Evolutionary conservation across 2,329 filamentous ascomycete genomes (phyloP), one percentile per base, ranked within the genome.

Genomic region (Aspergillus japonicus): DNA sequence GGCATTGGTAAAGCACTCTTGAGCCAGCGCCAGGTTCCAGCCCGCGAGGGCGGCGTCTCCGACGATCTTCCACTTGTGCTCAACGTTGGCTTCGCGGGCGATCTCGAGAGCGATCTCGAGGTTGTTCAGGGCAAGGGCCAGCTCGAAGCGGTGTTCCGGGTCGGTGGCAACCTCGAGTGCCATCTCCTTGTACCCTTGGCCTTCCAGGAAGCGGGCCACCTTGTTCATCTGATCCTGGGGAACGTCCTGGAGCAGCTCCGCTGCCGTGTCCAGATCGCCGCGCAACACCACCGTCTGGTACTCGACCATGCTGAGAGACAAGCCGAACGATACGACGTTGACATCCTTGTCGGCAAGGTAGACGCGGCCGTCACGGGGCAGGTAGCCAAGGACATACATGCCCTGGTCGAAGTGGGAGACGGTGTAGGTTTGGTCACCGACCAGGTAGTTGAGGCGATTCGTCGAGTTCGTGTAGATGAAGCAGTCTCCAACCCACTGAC

Each of bases 391-490:
- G 26, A 96, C 85, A 77, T 98, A 99, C 88, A 96, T 92, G 26
- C 92, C 87, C 74, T 93, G 89, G 77, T 99, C 95, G 71, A 97
- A 98, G 79, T 98, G 94, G 12, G 93, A 95, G 66, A 99, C 90
- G 3, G 94, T 97, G 82, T 98, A 97, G 14, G 92, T 96, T 80
- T 98, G 93, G 78, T 98, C 95, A 66, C 95, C 95, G 14, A 99
- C 94, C 23, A 99, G 87, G 80, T 98, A 98, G 82, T 98, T 98
- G 61, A 99, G 83, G 63, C 95, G 90, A 82, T 98, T 97, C 10
- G 93, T 96, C 75, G 85, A 90, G 83, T 96, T 98, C 57, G 95
- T 97, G 84, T 98, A 99, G 75, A 98, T 93, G 83, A 99, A 96
- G 81, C 94, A 96, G 80, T 99, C 95, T 63, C 95, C 95, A 59